Conservation (phyloP, 2,329 filamentous ascomycete genomes). For the Aureobasidium sp. region DNA sequence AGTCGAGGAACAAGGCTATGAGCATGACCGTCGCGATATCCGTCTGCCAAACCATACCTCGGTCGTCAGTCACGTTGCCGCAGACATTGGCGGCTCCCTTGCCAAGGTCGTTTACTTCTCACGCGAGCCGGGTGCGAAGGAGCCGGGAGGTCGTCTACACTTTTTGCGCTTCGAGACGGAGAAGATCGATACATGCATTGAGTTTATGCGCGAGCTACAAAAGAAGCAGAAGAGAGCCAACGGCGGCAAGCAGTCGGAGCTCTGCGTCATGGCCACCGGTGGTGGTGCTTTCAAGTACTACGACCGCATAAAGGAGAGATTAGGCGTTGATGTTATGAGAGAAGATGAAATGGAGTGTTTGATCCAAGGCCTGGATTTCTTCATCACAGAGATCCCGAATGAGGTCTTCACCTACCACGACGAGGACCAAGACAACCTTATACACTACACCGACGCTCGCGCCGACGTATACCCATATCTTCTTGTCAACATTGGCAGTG, state of each 20-base stretch:
- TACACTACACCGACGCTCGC: constrained; percentile 73
- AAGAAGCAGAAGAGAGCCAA: constrained; percentile 55
- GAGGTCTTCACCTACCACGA: constrained; percentile 98
- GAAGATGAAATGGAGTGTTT: constrained; percentile 99
- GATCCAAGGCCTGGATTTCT: constrained; percentile 91
- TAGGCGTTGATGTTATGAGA: constrained; percentile 80
- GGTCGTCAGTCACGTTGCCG: constrained; percentile 91
- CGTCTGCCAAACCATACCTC: constrained; percentile 92
- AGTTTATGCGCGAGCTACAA: constrained; percentile 82
- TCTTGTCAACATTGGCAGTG: constrained; percentile 95
- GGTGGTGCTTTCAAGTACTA: constrained; percentile 97
- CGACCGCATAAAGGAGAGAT: constrained; percentile 73
- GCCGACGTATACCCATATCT: constrained; percentile 93
- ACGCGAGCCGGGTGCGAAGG: constrained; percentile 67
- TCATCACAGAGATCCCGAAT: constrained; percentile 93
- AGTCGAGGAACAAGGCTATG: constrained; percentile 46
- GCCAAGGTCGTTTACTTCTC: constrained; percentile 98
- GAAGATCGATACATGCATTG: constrained; percentile 84
- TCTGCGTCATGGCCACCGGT: constrained; percentile 92
- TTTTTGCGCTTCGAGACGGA: constrained; percentile 97
- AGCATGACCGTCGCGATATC: constrained; percentile 83
- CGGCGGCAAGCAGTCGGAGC: constrained; percentile 37
- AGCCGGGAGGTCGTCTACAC: constrained; percentile 83
- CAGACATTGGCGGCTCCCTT: constrained; percentile 95
- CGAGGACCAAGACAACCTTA: constrained; percentile 58